These are phyloP conservation scores for Vigna trinervia DNA, from an alignment of 306 rosid genomes.

Conservation along the genomic window DNA sequence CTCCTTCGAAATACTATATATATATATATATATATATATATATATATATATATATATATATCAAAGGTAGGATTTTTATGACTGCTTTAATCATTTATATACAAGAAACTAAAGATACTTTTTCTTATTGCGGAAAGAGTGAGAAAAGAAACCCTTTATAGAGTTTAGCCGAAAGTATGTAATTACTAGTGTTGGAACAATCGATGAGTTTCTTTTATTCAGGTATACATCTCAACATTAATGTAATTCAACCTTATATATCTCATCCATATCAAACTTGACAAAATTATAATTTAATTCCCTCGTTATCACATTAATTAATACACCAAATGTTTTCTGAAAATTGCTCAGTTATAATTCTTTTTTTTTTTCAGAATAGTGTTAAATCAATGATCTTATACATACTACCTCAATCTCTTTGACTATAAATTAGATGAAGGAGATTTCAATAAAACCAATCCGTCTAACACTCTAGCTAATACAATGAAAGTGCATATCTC, in stretches of 20 bases:
- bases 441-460: too few species aligned
- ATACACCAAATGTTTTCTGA: background rate
- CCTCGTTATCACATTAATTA: background rate
- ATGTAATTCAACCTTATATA: too few species aligned
- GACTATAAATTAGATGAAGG: background rate
- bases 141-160: background rate
- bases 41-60: background rate
- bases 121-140: background rate
- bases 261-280: too few species aligned
- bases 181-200: background rate
- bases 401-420: too few species aligned
- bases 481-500: background rate
- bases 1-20: background rate
- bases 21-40: background rate
- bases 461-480: background rate
- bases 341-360: background rate
- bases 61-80: background rate
- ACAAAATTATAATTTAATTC: background rate
- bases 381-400: too few species aligned
- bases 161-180: background rate
- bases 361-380: too few species aligned
- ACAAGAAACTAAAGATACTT: background rate
- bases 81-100: slow-evolving; percentile 13
- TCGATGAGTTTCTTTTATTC: background rate
- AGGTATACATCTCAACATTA: background rate